These are phyloP conservation scores for Strigomonas culicis DNA, from an alignment of 208 protist genomes.

Conservation along the genomic window DNA sequence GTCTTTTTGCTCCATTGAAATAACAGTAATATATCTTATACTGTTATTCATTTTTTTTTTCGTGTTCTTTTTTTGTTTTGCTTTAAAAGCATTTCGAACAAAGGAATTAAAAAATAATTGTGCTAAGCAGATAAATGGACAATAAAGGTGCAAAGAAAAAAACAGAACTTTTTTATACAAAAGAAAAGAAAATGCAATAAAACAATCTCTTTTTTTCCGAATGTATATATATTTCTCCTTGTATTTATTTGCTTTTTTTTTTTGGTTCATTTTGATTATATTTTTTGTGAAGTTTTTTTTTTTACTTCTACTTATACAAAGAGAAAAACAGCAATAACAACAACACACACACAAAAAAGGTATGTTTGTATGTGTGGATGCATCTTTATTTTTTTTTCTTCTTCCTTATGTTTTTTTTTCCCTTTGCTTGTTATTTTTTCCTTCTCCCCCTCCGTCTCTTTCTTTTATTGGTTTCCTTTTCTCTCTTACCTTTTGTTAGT, in stretches of 20 bases:
- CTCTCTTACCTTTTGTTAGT: not conserved
- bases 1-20: no score
- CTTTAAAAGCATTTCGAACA: no score
- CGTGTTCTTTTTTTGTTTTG: no score
- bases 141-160: no score
- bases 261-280: not conserved
- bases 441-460: not conserved
- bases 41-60: no score
- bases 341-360: not conserved
- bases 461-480: not conserved
- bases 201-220: no score
- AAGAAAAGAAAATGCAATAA: no score
- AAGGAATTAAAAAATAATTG: no score
- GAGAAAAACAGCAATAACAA: not conserved
- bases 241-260: not conserved
- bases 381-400: not conserved
- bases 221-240: not conserved
- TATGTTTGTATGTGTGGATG: not conserved
- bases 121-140: no score
- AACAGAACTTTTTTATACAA: no score
- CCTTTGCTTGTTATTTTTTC: conserved; percentile 3
- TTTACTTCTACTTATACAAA: not conserved
- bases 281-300: not conserved
- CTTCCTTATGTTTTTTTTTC: conserved; percentile 5
- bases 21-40: no score